These are phyloP conservation scores for Artomyces pyxidatus DNA, from an alignment of 768 basidiomycete genomes.

Conservation along the genomic window DNA sequence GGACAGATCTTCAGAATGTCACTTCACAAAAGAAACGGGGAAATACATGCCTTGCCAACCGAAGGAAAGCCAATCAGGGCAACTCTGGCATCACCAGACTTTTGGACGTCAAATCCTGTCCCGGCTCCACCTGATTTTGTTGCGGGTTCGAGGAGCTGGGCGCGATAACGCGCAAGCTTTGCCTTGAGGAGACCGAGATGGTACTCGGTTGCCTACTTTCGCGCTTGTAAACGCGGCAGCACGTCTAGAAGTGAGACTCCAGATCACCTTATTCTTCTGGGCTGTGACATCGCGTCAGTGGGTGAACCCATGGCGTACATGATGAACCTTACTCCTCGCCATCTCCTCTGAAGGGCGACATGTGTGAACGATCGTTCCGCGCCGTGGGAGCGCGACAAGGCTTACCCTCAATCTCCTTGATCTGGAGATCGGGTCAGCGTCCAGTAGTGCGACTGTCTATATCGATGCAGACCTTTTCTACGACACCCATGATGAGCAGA, in stretches of 20 bases:
- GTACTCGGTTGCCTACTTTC: slow-evolving; percentile 77
- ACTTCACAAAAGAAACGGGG: neutral
- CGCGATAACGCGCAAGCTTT: slow-evolving; percentile 89
- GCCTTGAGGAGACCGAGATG: slow-evolving; percentile 92
- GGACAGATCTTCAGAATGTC: too few species aligned
- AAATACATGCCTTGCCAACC: slow-evolving; percentile 64
- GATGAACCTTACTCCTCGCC: slow-evolving; percentile 71
- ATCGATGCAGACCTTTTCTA: slow-evolving; percentile 66
- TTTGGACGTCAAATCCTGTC: slow-evolving; percentile 84
- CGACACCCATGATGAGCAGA: slow-evolving; percentile 70
- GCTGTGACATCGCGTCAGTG: slow-evolving; percentile 34
- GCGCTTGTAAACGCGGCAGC: slow-evolving; percentile 1
- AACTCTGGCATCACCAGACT: slow-evolving; percentile 82
- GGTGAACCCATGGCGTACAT: neutral
- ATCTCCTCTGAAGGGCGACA: slow-evolving; percentile 71
- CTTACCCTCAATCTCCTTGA: slow-evolving; percentile 94
- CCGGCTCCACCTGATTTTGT: slow-evolving; percentile 76
- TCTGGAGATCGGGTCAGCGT: slow-evolving; percentile 45
- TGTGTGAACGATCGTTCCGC: neutral
- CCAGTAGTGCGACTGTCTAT: neutral
- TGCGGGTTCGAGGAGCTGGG: slow-evolving; percentile 88
- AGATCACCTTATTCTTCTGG: slow-evolving; percentile 86
- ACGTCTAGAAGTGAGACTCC: neutral
- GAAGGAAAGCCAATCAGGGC: slow-evolving; percentile 95
- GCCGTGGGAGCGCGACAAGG: slow-evolving; percentile 5